Evolutionary conservation across 2,329 filamentous ascomycete species (phyloP), one percentile per base, ranked within the genome.

Genomic region (Chalara sp.): DNA sequence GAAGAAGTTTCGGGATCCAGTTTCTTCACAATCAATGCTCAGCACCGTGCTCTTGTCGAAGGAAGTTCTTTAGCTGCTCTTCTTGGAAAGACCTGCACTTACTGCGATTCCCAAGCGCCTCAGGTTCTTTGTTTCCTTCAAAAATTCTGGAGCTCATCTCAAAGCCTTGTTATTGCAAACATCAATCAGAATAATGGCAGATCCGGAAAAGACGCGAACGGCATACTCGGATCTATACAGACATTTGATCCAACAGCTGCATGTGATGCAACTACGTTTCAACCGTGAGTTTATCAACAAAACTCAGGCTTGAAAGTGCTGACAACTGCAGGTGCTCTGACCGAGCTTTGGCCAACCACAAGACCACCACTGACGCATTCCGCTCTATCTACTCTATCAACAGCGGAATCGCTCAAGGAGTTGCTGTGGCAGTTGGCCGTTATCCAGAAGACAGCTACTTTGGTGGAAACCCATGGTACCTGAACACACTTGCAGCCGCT

Each of bases 391-490:
- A 91, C 65, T 62, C 68, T 11, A 74, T 92, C 68, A 93, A 93
- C 70, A 72, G 70, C 5, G 84, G 81, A 5, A 80, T 84, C 47
- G 59, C 77, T 2, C 67, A 76, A 32, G 82, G 84, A 21, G 67
- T 68, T 12, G 84, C 84, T 6, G 74, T 81, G 7, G 76, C 80
- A 6, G 71, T 86, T 5, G 85, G 86, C 43, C 73, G 86, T 53
- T 89, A 89, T 63, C 68, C 81, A 0, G 84, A 88, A 65, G 87
- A 95, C 59, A 68, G 74, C 4, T 93, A 92, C 68, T 86, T 84
- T 66, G 80, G 80, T 53, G 87, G 87, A 1, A 90, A 93, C 65
- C 88, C 88, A 1, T 93, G 88, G 88, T 87, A 89, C 60, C 75
- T 92, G 10, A 78, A 78, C 59, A 92, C 86, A 1, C 74, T 89